Evolutionary conservation across 495 filamentous ascomycete species (phyloP).

Genomic region (Penicillium roqueforti): DNA sequence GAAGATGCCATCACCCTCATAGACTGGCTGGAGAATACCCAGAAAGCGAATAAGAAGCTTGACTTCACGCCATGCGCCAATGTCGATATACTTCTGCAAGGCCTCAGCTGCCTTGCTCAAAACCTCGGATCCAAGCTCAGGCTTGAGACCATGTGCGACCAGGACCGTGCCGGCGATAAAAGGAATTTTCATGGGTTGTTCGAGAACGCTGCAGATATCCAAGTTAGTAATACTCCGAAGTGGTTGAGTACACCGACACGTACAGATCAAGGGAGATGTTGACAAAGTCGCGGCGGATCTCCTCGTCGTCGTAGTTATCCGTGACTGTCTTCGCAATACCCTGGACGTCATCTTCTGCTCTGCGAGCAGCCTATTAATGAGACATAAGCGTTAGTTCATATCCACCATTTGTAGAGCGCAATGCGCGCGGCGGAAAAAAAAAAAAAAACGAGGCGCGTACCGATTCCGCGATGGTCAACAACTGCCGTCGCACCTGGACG

Average conservation of each 20-base stretch:
- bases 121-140: constrained; percentile 65
- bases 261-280: constrained; percentile 71
- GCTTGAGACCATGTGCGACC: constrained; percentile 66
- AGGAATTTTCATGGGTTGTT: constrained; percentile 96
- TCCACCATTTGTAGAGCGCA: constrained; percentile 8
- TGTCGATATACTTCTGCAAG: constrained; percentile 58
- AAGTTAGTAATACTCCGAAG: constrained; percentile 7
- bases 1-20: constrained; percentile 84
- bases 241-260: constrained; percentile 19
- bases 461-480: constrained; percentile 81
- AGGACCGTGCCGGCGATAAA: constrained; percentile 81
- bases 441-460: constrained; percentile 35
- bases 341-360: constrained; percentile 74
- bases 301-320: constrained; percentile 78
- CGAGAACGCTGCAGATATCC: constrained; percentile 48
- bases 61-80: constrained; percentile 80
- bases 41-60: constrained; percentile 88
- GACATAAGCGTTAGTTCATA: background rate
- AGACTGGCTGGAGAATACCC: constrained; percentile 71
- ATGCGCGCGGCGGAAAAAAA: constrained; percentile 10
- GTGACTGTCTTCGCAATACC: constrained; percentile 70
- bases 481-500: constrained; percentile 72
- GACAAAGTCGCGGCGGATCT: constrained; percentile 63
- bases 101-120: constrained; percentile 54
- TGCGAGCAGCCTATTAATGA: constrained; percentile 56